These are phyloP conservation scores for Fusarium subglutinans DNA, from an alignment of 2,329 filamentous ascomycete species.

Conservation along the genomic window DNA sequence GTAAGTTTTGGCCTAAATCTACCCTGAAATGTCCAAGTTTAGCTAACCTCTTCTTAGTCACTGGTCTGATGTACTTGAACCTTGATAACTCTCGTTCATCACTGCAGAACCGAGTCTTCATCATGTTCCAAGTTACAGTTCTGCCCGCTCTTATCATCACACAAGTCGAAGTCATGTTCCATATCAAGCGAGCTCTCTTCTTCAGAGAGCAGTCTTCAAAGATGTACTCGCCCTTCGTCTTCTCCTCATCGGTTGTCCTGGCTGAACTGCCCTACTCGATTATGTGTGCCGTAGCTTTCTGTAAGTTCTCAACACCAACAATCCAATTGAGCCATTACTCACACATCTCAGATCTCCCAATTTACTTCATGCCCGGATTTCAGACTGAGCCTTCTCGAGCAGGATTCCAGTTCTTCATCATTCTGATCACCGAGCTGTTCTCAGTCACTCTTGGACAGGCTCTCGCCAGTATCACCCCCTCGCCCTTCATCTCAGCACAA, in stretches of 20 bases:
- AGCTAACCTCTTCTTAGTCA: conserved; percentile 53
- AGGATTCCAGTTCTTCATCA: conserved; percentile 87
- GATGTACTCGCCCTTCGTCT: conserved; percentile 84
- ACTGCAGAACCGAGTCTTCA: conserved; percentile 86
- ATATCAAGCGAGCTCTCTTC: conserved; percentile 81
- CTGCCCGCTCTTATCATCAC: conserved; percentile 84
- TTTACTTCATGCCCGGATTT: conserved; percentile 88
- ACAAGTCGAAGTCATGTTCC: conserved; percentile 83
- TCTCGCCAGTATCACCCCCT: conserved; percentile 80
- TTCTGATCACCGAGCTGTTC: conserved; percentile 86
- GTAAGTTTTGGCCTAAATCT: neutral
- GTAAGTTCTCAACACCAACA: neutral
- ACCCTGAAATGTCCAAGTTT: neutral
- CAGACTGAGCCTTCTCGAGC: conserved; percentile 70
- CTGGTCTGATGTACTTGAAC: conserved; percentile 81
- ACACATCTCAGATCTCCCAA: conserved; percentile 62
- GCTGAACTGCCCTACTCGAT: conserved; percentile 87
- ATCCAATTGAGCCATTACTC: neutral
- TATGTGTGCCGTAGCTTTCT: conserved; percentile 83
- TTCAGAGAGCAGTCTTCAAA: conserved; percentile 88
- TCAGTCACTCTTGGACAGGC: conserved; percentile 81
- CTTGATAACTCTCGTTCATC: conserved; percentile 79
- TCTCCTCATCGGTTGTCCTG: conserved; percentile 79
- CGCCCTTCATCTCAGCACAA: conserved; percentile 80
- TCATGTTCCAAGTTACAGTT: conserved; percentile 90